Evolutionary conservation across 2,329 filamentous ascomycete genomes (phyloP), one percentile per base, ranked within the genome.

Genomic region (Penicillium freii): DNA sequence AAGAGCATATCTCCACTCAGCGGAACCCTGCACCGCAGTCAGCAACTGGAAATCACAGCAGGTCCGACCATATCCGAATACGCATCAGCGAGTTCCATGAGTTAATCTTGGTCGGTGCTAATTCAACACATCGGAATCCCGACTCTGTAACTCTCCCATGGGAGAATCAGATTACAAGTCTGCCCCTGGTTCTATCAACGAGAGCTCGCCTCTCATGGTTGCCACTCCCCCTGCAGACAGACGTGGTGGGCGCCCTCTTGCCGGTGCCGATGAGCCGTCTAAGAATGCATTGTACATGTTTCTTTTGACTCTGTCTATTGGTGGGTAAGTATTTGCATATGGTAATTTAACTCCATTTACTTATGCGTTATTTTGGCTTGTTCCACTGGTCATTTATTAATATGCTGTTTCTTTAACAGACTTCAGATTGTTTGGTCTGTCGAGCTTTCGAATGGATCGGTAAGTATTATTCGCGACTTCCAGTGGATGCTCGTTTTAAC

Each of bases 351-450:
- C 27, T 29, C 4, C 2, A 50, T 10, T 13, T 42, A 2, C 10
- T 51, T 40, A 57, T 45, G 21, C 31, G 23, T 21, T 39, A 31
- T n/a, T n/a, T 21, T 27, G 38, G 19, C 17, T 27, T 34, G 5
- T 25, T 25, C n/a, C 19, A 34, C 19, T 36, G 17, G 31, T 1
- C 29, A 52, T 46, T 10, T 40, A 38, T 33, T 65, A 13, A 62
- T 39, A 13, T 48, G 64, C 33, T 63, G 44, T 31, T 36, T 34
- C 23, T 40, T 54, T n/a, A 33, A 51, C 62, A 82, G 91, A 25
- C 80, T 97, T 61, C 93, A 97, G 77, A 89, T 97, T 65, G 92
- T 93, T 29, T 97, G 93, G 93, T 92, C 92, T 1, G 92, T 96
- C 42, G 93, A 97, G 75, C 81, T 96, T 42, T 96, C 92, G 53